These are phyloP conservation scores for Boletus pseudo-olivaceus DNA, from an alignment of 768 basidiomycete species.

Conservation along the genomic window DNA sequence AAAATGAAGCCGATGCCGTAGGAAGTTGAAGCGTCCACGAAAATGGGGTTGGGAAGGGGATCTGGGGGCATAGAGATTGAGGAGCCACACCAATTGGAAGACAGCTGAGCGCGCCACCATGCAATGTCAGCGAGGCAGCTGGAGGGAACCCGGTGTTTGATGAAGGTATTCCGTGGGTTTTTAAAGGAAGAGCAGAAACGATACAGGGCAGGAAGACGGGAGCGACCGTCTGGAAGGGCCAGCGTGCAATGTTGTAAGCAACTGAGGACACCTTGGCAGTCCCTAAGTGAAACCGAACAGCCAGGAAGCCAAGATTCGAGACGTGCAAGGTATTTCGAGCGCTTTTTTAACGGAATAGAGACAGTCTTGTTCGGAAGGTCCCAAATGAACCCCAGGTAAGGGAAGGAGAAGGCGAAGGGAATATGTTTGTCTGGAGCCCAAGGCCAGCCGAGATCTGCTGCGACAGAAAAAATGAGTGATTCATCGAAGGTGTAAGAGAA, in stretches of 20 bases:
- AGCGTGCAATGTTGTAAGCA: background rate
- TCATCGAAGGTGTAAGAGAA: background rate
- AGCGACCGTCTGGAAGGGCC: background rate
- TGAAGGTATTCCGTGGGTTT: background rate
- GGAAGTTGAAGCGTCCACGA: background rate
- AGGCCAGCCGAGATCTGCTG: background rate
- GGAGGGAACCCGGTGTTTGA: background rate
- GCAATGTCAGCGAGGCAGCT: fast-evolving
- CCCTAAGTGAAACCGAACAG: fast-evolving
- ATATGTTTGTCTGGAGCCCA: background rate
- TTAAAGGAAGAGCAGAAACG: background rate
- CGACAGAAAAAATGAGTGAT: background rate
- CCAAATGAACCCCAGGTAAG: background rate
- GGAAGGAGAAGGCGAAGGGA: background rate
- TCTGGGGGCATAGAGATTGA: background rate
- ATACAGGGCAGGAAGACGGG: background rate
- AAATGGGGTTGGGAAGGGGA: background rate
- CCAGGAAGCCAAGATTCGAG: background rate
- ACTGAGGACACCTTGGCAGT: background rate
- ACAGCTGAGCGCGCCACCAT: background rate
- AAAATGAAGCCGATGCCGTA: conserved; percentile 31
- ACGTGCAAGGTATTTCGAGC: background rate
- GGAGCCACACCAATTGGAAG: background rate
- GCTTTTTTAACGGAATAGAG: background rate
- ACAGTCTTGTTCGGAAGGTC: background rate